Conservation (phyloP, 768 basidiomycete species). For the Sistotremastrum suecicum region DNA sequence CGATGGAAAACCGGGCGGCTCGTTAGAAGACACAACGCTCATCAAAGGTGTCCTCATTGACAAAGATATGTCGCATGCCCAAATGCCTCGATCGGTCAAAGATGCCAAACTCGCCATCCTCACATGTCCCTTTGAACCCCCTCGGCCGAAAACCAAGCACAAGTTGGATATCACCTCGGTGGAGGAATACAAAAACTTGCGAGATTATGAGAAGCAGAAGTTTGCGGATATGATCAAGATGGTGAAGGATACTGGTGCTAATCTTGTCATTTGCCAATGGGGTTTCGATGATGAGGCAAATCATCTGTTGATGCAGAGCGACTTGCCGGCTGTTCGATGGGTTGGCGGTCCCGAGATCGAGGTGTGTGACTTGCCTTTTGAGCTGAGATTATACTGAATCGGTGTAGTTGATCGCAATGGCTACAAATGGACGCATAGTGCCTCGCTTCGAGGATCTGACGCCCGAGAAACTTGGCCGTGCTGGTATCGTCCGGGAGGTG, state of each 20-base stretch:
- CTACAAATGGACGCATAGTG: conserved; percentile 95
- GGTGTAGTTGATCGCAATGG: conserved; percentile 85
- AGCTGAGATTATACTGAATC: neutral
- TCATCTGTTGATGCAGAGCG: conserved; percentile 94
- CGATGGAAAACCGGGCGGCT: conserved; percentile 96
- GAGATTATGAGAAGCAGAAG: conserved; percentile 92
- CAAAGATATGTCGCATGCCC: conserved; percentile 99
- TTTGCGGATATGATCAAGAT: conserved; percentile 93
- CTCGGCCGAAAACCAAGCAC: conserved; percentile 98
- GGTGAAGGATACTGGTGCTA: conserved; percentile 94
- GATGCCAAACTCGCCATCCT: conserved; percentile 93
- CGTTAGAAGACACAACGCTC: conserved; percentile 85
- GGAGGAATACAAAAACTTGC: conserved; percentile 90
- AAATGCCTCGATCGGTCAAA: conserved; percentile 82
- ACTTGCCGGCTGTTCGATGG: conserved; percentile 94
- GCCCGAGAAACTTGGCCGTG: conserved; percentile 79
- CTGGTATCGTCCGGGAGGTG: conserved; percentile 87
- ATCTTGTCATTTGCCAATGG: conserved; percentile 99
- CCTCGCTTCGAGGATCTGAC: conserved; percentile 96
- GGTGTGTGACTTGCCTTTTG: conserved; percentile 26
- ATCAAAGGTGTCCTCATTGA: conserved; percentile 97
- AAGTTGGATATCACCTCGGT: conserved; percentile 94
- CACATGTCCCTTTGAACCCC: conserved; percentile 98
- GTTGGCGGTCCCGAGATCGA: conserved; percentile 99
- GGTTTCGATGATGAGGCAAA: conserved; percentile 99